phyloP scores from a whole-genome alignment of 2,329 filamentous ascomycete species.

The Onygena corvina region DNA sequence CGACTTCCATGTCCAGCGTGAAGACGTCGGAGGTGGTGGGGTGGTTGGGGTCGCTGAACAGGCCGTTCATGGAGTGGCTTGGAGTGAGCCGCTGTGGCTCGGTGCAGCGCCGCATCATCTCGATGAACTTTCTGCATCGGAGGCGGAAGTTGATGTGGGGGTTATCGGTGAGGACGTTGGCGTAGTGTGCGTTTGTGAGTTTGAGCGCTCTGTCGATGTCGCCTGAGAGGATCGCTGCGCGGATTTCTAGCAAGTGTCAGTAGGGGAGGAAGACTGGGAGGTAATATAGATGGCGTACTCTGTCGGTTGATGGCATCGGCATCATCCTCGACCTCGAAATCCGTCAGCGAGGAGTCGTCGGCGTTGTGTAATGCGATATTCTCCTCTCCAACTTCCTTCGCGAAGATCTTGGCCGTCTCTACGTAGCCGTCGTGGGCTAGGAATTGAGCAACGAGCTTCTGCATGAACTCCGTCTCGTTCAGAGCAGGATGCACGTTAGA shows the following conservation, averaged over 20 bases:
- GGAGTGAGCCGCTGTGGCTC: constrained; percentile 43
- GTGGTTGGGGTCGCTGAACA: constrained; percentile 22
- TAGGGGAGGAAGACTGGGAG: constrained; percentile 1
- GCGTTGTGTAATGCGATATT: constrained; percentile 56
- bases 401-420: constrained; percentile 81
- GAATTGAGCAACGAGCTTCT: constrained; percentile 75
- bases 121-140: constrained; percentile 82
- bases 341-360: constrained; percentile 40
- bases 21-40: constrained; percentile 37
- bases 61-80: constrained; percentile 18
- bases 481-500: constrained; percentile 50
- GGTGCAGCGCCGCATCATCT: constrained; percentile 71
- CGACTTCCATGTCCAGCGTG: constrained; percentile 47
- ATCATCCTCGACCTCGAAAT: constrained; percentile 62
- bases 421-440: constrained; percentile 91
- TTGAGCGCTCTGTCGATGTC: constrained; percentile 87
- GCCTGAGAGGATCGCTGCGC: constrained; percentile 74
- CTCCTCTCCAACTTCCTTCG: constrained; percentile 64
- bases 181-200: constrained; percentile 65
- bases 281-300: constrained; percentile 43
- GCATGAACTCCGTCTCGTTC: constrained; percentile 65
- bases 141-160: constrained; percentile 78
- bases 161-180: constrained; percentile 65
- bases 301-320: constrained; percentile 77
- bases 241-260: constrained; percentile 51